Percentiles rank a stretch among this genome's conserved stretches.
Evolutionary conservation across 371 early-diverging fungal genomes (phyloP).

Genomic region (Actinomortierella wolfii): DNA sequence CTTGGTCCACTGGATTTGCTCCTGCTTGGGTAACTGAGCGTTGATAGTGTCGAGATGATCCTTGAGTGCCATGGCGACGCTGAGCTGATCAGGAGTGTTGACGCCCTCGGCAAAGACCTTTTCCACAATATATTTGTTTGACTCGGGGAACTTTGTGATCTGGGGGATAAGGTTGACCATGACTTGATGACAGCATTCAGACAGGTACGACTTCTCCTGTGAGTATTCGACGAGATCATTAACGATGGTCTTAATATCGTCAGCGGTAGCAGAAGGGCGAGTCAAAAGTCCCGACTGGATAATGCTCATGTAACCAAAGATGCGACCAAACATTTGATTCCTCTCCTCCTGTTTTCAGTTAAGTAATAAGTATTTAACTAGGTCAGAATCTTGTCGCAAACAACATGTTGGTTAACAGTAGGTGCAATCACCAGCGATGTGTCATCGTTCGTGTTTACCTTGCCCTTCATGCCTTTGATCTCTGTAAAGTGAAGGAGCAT

Average conservation of each 20-base stretch:
- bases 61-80: conserved; percentile 63
- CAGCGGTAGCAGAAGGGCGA: conserved; percentile 63
- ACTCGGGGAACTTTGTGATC: conserved; percentile 38
- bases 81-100: conserved; percentile 70
- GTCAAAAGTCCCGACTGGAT: conserved; percentile 79
- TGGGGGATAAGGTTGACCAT: conserved; percentile 64
- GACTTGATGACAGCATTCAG: conserved; percentile 76
- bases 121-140: conserved; percentile 54
- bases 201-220: conserved; percentile 74
- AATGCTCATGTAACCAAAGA: conserved; percentile 87
- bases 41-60: conserved; percentile 48
- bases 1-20: conserved; percentile 43
- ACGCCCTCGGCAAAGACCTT: conserved; percentile 63
- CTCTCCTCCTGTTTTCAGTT: conserved; percentile 74
- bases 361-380: conserved; percentile 15
- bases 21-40: conserved; percentile 27
- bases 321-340: conserved; percentile 87
- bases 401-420: no score
- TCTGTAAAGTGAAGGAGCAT: conserved; percentile 71
- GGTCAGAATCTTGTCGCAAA: background rate
- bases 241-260: conserved; percentile 70
- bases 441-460: conserved; percentile 15
- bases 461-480: conserved; percentile 58
- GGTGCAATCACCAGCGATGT: background rate
- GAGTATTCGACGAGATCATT: conserved; percentile 70